Evolutionary conservation across 2,329 filamentous ascomycete genomes (phyloP).

Genomic region (Fusarium oxysporum): DNA sequence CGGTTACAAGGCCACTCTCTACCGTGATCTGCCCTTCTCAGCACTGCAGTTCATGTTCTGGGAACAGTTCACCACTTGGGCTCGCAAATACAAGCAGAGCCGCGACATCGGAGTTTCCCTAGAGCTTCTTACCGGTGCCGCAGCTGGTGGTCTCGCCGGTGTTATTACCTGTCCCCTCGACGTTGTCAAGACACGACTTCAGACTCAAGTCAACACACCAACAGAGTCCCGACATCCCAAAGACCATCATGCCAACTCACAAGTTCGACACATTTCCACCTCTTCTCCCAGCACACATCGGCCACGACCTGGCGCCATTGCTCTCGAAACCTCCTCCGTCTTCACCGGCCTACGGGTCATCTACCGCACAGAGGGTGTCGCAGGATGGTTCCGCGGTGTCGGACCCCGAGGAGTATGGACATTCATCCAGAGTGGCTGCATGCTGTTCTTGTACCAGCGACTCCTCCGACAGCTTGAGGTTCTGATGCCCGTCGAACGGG

Average conservation of each 20-base stretch:
- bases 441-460: constrained; percentile 95
- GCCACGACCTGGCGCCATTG: constrained; percentile 80
- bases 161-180: constrained; percentile 96
- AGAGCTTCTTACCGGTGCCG: constrained; percentile 89
- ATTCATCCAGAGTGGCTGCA: constrained; percentile 94
- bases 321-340: constrained; percentile 90
- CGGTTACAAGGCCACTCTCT: constrained; percentile 96
- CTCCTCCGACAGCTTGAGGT: constrained; percentile 81
- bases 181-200: constrained; percentile 95
- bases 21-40: constrained; percentile 94
- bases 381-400: constrained; percentile 94
- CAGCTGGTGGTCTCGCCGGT: constrained; percentile 91
- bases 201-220: constrained; percentile 80
- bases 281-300: constrained; percentile 89
- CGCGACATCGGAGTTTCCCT: constrained; percentile 86
- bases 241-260: constrained; percentile 54
- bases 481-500: constrained; percentile 51
- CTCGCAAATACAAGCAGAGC: constrained; percentile 80
- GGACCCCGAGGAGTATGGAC: constrained; percentile 96
- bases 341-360: constrained; percentile 86
- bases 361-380: constrained; percentile 88
- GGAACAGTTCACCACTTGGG: constrained; percentile 89
- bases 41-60: constrained; percentile 98
- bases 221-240: constrained; percentile 45
- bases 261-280: constrained; percentile 85